Evolutionary conservation across 805 yeast species (phyloP).

Genomic region (Nakazawaea holstii): DNA sequence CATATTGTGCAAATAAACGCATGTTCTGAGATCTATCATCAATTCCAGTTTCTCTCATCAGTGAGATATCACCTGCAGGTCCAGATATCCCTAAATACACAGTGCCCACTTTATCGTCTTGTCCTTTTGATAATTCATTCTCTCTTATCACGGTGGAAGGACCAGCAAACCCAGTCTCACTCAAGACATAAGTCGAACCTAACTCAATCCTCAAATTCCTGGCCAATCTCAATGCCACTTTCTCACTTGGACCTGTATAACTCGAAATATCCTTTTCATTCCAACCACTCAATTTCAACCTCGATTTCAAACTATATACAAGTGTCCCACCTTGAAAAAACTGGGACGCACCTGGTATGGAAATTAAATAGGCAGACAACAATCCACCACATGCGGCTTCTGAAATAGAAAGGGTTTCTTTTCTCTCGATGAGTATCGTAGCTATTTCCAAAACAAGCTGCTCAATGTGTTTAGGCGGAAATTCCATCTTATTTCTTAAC

Average conservation of each 20-base stretch:
- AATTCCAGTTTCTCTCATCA: constrained; percentile 36
- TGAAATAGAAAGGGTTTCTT: constrained; percentile 70
- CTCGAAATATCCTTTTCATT: constrained; percentile 57
- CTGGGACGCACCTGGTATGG: constrained; percentile 80
- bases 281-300: constrained; percentile 79
- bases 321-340: constrained; percentile 83
- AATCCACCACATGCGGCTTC: constrained; percentile 93
- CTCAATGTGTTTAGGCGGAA: constrained; percentile 57
- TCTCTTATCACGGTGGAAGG: constrained; percentile 45
- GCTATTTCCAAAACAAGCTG: constrained; percentile 55
- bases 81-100: constrained; percentile 71
- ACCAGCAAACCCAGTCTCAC: constrained; percentile 89
- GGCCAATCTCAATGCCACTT: constrained; percentile 71
- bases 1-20: constrained; percentile 68
- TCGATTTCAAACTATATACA: constrained; percentile 70
- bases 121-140: constrained; percentile 13
- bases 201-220: constrained; percentile 73
- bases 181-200: constrained; percentile 76
- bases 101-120: constrained; percentile 46
- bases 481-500: constrained; percentile 23
- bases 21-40: constrained; percentile 60
- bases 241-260: constrained; percentile 80
- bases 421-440: constrained; percentile 39
- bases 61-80: constrained; percentile 50
- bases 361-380: constrained; percentile 71